A percentile compares a stretch with the other conserved stretches of the same genome.
Evolutionary conservation across 768 basidiomycete species (phyloP).

Genomic region (Amanita phalloides): DNA sequence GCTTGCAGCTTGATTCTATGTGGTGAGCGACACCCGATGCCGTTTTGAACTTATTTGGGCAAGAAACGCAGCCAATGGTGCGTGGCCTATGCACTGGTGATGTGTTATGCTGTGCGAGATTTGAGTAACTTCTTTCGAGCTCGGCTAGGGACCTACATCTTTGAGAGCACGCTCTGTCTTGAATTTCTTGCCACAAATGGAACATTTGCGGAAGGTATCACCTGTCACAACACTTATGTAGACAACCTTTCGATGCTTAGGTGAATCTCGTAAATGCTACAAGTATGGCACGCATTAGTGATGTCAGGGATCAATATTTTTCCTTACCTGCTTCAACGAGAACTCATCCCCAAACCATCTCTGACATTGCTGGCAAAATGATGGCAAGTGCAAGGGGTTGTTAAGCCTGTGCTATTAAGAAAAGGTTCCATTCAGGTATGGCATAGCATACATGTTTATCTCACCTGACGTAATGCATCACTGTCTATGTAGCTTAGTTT

Average conservation of each 20-base stretch:
- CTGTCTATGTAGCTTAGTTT: background rate
- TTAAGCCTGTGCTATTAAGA: background rate
- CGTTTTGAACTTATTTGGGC: slow-evolving; percentile 20
- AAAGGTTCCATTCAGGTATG: background rate
- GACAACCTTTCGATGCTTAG: background rate
- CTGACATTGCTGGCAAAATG: background rate
- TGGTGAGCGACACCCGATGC: slow-evolving; percentile 27
- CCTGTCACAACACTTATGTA: background rate
- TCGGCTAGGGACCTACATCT: background rate
- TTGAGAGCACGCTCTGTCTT: background rate
- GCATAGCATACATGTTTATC: background rate
- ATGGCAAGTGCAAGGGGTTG: background rate
- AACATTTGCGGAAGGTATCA: background rate
- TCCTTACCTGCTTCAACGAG: background rate
- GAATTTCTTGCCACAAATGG: background rate
- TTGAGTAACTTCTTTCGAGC: background rate
- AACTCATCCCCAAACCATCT: background rate
- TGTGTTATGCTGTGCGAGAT: background rate
- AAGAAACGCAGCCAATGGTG: slow-evolving; percentile 8
- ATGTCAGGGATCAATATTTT: background rate
- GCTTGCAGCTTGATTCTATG: slow-evolving; percentile 28
- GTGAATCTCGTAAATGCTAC: background rate
- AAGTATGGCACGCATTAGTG: background rate
- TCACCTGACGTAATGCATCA: background rate
- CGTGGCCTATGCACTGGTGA: background rate